Evolutionary conservation across 2,329 filamentous ascomycete species (phyloP), one percentile per base, ranked within the genome.

Genomic region (Alternaria gansuensis): DNA sequence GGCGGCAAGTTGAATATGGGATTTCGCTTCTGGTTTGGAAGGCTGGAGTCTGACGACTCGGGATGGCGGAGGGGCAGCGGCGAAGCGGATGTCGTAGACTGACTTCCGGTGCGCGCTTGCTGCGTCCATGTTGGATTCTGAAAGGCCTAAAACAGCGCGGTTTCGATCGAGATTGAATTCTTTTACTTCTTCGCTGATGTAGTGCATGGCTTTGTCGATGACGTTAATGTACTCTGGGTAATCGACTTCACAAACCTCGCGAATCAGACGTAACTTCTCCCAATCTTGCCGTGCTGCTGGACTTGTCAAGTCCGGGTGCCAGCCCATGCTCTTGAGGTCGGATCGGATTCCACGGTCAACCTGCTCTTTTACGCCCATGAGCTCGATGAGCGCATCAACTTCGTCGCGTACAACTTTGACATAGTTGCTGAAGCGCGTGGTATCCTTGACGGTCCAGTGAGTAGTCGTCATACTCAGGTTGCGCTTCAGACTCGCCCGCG

Each of bases 291-390:
- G 64, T 5, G 76, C 69, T 10, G 69, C 44, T 10, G 71, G 67
- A 0, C 70, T 70, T 9, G 75, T 75, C 8, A 79, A 72, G 51
- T 82, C 80, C 3, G 81, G 74, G 64, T 82, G 81, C 81, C 81
- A 82, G n/a, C 79, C 81, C 68, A 82, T 78, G 11, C 77, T 75
- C 36, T 76, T 76, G 55, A 82, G 81, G 51, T 82, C 81, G 60
- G 78, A 77, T 34, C 76, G 72, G 67, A 80, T 78, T 11, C 75
- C 80, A 11, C 78, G 68, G 62, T 82, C 79, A 1, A 82, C 77
- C 39, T 77, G 71, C 46, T 81, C 77, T 62, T 80, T 78, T 24
- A 80, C 77, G 39, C 73, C 78, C 64, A 81, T 69, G 33, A 82
- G 66, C 10, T 74, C 67, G 39, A 83, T 78, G 43, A 83, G 69